Percentiles rank a stretch among this genome's conserved stretches.
Conservation (phyloP, 2,329 filamentous ascomycete genomes). For the Periconia macrospinosa region DNA sequence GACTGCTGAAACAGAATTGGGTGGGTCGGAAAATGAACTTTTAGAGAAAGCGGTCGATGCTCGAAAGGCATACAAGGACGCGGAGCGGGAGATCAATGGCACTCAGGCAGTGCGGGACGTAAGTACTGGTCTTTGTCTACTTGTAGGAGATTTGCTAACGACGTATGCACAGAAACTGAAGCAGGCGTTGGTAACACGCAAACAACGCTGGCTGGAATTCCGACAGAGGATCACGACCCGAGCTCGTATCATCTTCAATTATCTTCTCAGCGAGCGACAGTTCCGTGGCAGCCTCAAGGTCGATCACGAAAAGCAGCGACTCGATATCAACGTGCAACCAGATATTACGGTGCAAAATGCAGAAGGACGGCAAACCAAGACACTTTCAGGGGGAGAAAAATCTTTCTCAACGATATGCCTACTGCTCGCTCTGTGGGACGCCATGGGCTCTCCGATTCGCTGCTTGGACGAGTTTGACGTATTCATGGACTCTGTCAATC, state of each 20-base stretch:
- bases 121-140: constrained; percentile 1
- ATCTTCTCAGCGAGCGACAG: constrained; percentile 83
- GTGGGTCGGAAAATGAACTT: constrained; percentile 38
- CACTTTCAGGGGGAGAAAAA: constrained; percentile 93
- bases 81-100: constrained; percentile 19
- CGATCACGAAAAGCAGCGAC: constrained; percentile 71
- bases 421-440: constrained; percentile 91
- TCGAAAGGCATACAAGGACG: constrained; percentile 23
- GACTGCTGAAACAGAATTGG: constrained; percentile 32
- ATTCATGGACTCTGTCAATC: constrained; percentile 98
- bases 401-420: constrained; percentile 97
- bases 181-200: constrained; percentile 67
- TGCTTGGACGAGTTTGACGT: constrained; percentile 98
- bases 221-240: constrained; percentile 82
- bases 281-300: constrained; percentile 82
- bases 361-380: constrained; percentile 81
- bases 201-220: constrained; percentile 78
- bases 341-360: constrained; percentile 69
- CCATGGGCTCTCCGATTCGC: constrained; percentile 92
- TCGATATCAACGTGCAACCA: constrained; percentile 76
- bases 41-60: constrained; percentile 30
- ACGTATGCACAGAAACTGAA: constrained; percentile 50
- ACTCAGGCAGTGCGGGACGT: constrained; percentile 20
- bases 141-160: constrained; percentile 3
- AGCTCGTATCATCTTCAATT: constrained; percentile 82